Percentiles rank a stretch among this genome's conserved stretches.
phyloP scores from a whole-genome alignment of 495 filamentous ascomycete species.

The Penicillium canescens region DNA sequence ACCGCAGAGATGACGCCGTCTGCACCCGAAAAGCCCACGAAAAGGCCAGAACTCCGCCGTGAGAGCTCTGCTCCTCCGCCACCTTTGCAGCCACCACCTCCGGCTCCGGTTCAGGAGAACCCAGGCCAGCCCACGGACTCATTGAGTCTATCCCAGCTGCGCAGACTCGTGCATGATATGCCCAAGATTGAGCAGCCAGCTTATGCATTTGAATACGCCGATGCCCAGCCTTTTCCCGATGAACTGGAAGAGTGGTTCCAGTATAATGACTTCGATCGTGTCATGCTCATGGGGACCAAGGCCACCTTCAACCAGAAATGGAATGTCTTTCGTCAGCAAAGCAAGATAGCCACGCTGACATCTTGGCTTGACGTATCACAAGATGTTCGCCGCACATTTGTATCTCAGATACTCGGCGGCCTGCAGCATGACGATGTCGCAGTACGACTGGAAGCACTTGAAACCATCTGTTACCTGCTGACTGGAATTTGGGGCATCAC shows the following conservation, averaged over 20 bases:
- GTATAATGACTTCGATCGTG: slow-evolving; percentile 77
- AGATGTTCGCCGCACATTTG: slow-evolving; percentile 44
- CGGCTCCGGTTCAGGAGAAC: slow-evolving; percentile 49
- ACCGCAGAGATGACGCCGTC: slow-evolving; percentile 4
- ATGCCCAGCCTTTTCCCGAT: slow-evolving; percentile 74
- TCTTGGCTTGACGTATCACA: slow-evolving; percentile 55
- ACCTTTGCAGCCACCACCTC: slow-evolving; percentile 59
- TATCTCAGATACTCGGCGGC: slow-evolving; percentile 39
- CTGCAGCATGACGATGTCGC: slow-evolving; percentile 51
- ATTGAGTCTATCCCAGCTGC: slow-evolving; percentile 78
- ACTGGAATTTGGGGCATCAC: slow-evolving; percentile 79
- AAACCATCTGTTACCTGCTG: slow-evolving; percentile 73
- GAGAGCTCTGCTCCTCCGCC: slow-evolving; percentile 58
- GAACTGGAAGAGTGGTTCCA: slow-evolving; percentile 97
- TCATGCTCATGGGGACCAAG: slow-evolving; percentile 65
- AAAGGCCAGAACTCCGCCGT: slow-evolving; percentile 56
- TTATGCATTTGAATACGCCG: slow-evolving; percentile 93
- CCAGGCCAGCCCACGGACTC: slow-evolving; percentile 63
- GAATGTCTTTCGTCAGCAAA: slow-evolving; percentile 44
- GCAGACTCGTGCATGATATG: slow-evolving; percentile 77
- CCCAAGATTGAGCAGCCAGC: slow-evolving; percentile 74
- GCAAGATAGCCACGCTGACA: slow-evolving; percentile 30
- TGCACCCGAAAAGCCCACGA: slow-evolving; percentile 20
- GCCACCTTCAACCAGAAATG: slow-evolving; percentile 69
- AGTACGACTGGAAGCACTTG: slow-evolving; percentile 63